Evolutionary conservation across 75 land plant species (phyloP), one percentile per base, ranked within the genome.

Genomic region (Picea glauca): DNA sequence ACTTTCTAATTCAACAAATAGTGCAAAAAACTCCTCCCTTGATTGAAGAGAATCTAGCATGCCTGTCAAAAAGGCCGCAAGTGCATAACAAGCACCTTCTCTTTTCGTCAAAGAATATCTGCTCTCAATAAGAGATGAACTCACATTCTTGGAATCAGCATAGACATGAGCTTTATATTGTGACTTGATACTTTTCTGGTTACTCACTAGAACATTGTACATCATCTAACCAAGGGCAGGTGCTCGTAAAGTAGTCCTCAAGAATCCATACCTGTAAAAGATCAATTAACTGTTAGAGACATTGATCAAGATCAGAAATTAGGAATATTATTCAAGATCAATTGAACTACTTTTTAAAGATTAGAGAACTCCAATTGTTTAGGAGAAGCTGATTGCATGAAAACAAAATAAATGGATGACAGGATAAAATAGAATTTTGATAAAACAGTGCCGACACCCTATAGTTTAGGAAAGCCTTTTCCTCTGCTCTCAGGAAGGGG

Each of bases 131-230:
- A 96, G 74, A 38, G 58, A 59, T 20, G 94, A 86, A 30, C 98
- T 96, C 23, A 96, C 98, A 75, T 96, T 94, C 14, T 84, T 76
- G 23, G 98, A 86, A 80, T 96, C 90, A 20, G 99, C 88, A 81
- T 96, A 96, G n/a, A 96, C 99, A 84, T 96, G 99, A 15, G 96
- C 92, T 58, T 87, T 84, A 79, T 96, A 96, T 78, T 96, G 99
- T 38, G 94, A 90, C 74, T 90, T 77, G 60, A 96, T 96, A 78
- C 93, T 85, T 60, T 90, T 91, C 77, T 94, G 88, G 78, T 96
- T 96, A 89, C 98, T 96, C 58, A 96, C 99, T 43, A 96, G 91
- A 64, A 91, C 79, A 60, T 94, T 96, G 81, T 96, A 96, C 93
- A 96, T 87, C 85, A 96, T 93, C 99, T 95, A 94, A 15, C 99